Evolutionary conservation across 1,139 yeast species (phyloP).

Genomic region (Wickerhamiella infanticola): DNA sequence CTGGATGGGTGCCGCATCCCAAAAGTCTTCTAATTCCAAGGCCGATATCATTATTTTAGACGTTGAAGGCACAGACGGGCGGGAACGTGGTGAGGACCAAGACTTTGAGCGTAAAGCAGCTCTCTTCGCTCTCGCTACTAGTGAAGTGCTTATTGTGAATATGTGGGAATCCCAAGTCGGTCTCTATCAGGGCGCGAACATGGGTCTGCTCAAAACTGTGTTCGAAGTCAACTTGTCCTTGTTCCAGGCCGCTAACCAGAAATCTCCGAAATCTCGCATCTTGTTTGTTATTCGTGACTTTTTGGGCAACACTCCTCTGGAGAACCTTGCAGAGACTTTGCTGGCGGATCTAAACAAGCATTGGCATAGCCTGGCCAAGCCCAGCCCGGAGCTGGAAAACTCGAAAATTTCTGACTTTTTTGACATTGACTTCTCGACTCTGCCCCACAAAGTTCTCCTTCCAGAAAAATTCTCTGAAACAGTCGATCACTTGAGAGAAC

Average conservation of each 20-base stretch:
- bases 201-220: constrained; percentile 89
- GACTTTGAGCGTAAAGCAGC: constrained; percentile 97
- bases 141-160: constrained; percentile 79
- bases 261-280: constrained; percentile 46
- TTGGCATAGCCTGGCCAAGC: constrained; percentile 69
- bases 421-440: constrained; percentile 65
- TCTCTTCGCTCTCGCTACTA: constrained; percentile 79
- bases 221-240: constrained; percentile 85
- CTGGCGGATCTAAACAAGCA: constrained; percentile 54
- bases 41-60: constrained; percentile 61
- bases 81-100: constrained; percentile 96
- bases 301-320: constrained; percentile 73
- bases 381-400: constrained; percentile 31
- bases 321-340: constrained; percentile 52
- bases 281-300: constrained; percentile 88
- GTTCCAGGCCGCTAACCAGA: constrained; percentile 33
- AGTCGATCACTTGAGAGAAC: constrained; percentile 48
- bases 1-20: constrained; percentile 37
- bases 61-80: constrained; percentile 96
- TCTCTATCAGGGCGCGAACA: constrained; percentile 90
- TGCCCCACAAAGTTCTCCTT: constrained; percentile 76
- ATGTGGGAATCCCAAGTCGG: constrained; percentile 98
- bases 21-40: constrained; percentile 1
- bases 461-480: constrained; percentile 55
- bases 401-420: constrained; percentile 60